A percentile compares a stretch with the other conserved stretches of the same genome.
phyloP scores from a whole-genome alignment of 2,329 filamentous ascomycete species.

The Hymenoscyphus scutula region DNA sequence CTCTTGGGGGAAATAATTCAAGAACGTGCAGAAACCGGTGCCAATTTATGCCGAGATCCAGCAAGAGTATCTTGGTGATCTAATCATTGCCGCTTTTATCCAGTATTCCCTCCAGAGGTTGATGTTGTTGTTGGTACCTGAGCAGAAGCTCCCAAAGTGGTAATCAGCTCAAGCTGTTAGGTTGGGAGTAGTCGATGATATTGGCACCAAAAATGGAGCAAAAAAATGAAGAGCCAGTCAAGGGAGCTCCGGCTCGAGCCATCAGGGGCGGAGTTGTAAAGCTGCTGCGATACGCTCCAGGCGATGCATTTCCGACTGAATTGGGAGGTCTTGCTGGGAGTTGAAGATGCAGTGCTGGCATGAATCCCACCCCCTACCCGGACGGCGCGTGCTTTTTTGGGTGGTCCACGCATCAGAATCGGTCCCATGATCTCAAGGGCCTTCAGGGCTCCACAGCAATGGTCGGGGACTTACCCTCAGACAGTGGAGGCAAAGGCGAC shows the following conservation, averaged over 20 bases:
- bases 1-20: too few relatives aligned
- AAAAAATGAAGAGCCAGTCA: too few relatives aligned
- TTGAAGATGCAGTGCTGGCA: conserved; percentile 23
- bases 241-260: too few relatives aligned
- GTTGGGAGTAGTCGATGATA: too few relatives aligned
- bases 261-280: conserved; percentile 7
- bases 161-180: conserved; percentile 16
- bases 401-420: conserved; percentile 13
- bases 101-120: too few relatives aligned
- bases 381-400: conserved; percentile 13
- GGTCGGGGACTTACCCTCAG: conserved; percentile 7
- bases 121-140: too few relatives aligned
- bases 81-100: too few relatives aligned
- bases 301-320: conserved; percentile 25
- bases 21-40: too few relatives aligned
- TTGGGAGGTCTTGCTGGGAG: conserved; percentile 15
- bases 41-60: too few relatives aligned
- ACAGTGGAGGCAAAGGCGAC: conserved; percentile 7
- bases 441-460: conserved; percentile 15
- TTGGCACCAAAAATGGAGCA: too few relatives aligned
- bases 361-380: conserved; percentile 14
- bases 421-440: conserved; percentile 26
- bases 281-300: conserved; percentile 21
- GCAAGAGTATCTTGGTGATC: too few relatives aligned
- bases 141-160: conserved; percentile 10